Percentiles rank a stretch among this genome's conserved stretches.
Evolutionary conservation across 352 stramenopile species (phyloP).

Genomic region (Globisporangium nodosum): DNA sequence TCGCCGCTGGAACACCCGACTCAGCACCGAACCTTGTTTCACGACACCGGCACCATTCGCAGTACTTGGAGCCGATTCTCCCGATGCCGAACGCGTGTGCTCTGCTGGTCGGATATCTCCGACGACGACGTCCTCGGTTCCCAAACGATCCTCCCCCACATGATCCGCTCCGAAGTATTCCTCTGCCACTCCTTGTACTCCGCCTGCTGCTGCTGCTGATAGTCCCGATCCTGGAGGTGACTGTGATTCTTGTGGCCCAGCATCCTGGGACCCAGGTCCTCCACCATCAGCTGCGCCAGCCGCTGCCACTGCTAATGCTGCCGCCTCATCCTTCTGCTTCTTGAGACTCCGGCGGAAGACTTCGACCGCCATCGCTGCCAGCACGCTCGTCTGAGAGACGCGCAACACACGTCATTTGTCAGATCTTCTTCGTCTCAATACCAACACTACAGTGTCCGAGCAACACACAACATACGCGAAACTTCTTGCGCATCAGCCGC

Average conservation of each 20-base stretch:
- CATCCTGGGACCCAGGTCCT: not conserved
- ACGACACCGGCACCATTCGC: not conserved
- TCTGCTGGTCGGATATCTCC: not conserved
- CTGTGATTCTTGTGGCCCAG: too few relatives aligned
- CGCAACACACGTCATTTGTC: not conserved
- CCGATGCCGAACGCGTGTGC: not conserved
- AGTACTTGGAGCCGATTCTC: not conserved
- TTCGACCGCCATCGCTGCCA: conserved; percentile 50
- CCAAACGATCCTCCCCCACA: not conserved
- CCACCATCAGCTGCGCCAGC: not conserved
- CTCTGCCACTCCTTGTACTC: not conserved
- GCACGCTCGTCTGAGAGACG: conserved; percentile 38
- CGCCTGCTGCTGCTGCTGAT: not conserved
- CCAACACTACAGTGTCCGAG: not conserved
- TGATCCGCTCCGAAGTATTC: not conserved
- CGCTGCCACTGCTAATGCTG: not conserved
- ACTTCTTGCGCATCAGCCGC: conserved; percentile 56
- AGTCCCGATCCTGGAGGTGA: too few relatives aligned
- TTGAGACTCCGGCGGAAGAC: conserved; percentile 45
- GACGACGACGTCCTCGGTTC: not conserved
- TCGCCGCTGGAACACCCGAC: conserved; percentile 17
- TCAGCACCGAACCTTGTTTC: conserved; percentile 21
- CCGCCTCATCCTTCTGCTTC: conserved; percentile 16
- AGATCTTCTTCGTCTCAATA: not conserved
- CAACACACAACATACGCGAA: conserved; percentile 29